Base-by-base conservation (phyloP, 2,329 filamentous ascomycete species). In the Penicillium psychrosexuale region DNA sequence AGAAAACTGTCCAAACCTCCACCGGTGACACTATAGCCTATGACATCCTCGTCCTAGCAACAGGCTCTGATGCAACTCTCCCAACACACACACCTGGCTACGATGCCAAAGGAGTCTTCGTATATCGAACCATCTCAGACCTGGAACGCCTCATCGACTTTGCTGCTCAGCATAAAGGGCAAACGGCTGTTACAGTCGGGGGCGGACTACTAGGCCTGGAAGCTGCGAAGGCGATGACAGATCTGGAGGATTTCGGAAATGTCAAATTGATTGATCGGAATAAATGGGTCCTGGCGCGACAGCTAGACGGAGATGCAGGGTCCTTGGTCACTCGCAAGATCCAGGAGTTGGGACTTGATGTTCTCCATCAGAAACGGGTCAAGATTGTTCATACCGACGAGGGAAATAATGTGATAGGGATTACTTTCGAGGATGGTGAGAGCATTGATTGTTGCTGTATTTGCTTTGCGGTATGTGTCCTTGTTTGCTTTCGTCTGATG, bases 151-250 rank as follows among this genome's bases (percentile, higher is more conserved):
- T 96, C 4, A 95, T 96, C 53, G 77, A 80, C 1, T 96, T 88
- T 67, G 84, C 90, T 0, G 80, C 83, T 1, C 77, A 78, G 11
- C 83, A 84, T 51, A 88, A 85, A 62, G 89, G 84, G 5, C 84
- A 85, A 2, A 82, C 82, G 2, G 91, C 89, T 0, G 82, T 85
- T 5, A 90, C 94, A 0, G 89, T 96, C 3, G 91, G 91, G 24
- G 91, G 91, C 49, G 91, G 91, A 0, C 73, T 97, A 24, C 80
- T 96, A 0, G 91, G 91, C 0, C 82, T 97, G 0, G 91, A 96
- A 75, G 91, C 91, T 2, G 91, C 90, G 33, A 94, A 96, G 66
- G 91, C 91, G 2, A 91, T 96, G 89, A 87, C 92, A 77, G 91
- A 96, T 67, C 77, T 96, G 8, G 81, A 89, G 63, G 83, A 85